Conservation (phyloP, 371 early-diverging fungal genomes). For the Mucor mucedo region DNA sequence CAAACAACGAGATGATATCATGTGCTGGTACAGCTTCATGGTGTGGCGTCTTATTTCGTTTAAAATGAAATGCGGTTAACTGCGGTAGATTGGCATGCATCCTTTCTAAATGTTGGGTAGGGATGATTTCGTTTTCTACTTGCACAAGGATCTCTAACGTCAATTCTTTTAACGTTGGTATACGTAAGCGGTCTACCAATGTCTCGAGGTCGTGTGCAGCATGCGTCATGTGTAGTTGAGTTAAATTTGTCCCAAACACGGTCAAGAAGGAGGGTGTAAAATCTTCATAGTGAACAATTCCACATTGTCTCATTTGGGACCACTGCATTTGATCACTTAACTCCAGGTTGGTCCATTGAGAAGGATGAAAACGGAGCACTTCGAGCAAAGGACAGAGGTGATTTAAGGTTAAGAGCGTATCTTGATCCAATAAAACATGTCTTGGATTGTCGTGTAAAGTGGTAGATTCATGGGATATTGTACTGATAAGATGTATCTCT, state of each 20-base stretch:
- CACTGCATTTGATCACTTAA: background rate
- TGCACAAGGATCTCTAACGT: slow-evolving; percentile 10
- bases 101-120: background rate
- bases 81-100: slow-evolving; percentile 15
- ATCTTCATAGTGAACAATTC: slow-evolving; percentile 7
- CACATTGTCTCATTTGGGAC: slow-evolving; percentile 9
- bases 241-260: slow-evolving; percentile 6
- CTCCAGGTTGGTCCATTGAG: slow-evolving; percentile 16
- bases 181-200: background rate
- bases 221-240: slow-evolving; percentile 13
- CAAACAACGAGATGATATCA: slow-evolving; percentile 2
- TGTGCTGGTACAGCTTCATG: slow-evolving; percentile 6
- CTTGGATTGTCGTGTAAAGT: background rate
- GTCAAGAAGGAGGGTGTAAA: slow-evolving; percentile 5
- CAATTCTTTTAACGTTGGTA: slow-evolving; percentile 8
- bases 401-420: background rate
- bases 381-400: slow-evolving; percentile 23
- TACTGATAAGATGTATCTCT: slow-evolving; percentile 5
- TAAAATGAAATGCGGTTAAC: slow-evolving; percentile 2
- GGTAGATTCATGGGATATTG: background rate
- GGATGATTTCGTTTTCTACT: no score
- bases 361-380: slow-evolving; percentile 16
- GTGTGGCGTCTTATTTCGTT: slow-evolving; percentile 11
- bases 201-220: background rate
- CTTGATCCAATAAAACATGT: background rate